Percentiles rank a stretch among this genome's conserved stretches.
Conservation (phyloP, 108 stramenopile species). For the Thalassiosira profunda region DNA sequence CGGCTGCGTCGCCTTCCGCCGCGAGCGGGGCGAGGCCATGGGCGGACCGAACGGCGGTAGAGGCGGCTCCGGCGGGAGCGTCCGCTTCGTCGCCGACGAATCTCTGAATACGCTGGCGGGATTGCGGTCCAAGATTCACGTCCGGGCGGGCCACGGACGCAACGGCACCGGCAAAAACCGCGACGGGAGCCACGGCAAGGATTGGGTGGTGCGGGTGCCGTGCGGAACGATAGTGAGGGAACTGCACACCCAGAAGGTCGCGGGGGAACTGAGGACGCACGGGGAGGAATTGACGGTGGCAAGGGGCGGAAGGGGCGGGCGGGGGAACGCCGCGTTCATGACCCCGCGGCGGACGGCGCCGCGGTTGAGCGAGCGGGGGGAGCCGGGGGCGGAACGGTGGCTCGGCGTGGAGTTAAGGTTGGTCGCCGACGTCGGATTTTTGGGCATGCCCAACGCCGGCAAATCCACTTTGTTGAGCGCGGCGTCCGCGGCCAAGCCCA, state of each 20-base stretch:
- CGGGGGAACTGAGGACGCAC: conserved; percentile 86
- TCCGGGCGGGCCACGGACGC: conserved; percentile 71
- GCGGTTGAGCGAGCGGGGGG: conserved; percentile 90
- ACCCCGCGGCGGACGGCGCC: conserved; percentile 85
- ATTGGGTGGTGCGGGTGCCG: conserved; percentile 83
- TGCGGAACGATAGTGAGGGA: conserved; percentile 96
- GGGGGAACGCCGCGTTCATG: conserved; percentile 97
- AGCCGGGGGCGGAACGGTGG: conserved; percentile 92
- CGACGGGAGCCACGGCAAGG: conserved; percentile 77
- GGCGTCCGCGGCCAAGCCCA: conserved; percentile 90
- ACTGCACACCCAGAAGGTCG: conserved; percentile 80
- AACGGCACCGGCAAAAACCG: conserved; percentile 92
- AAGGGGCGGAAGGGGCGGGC: conserved; percentile 92
- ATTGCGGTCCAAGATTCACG: conserved; percentile 81
- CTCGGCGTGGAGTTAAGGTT: conserved; percentile 90
- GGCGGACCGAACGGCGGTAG: conserved; percentile 94
- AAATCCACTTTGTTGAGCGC: conserved; percentile 94
- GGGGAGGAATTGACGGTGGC: conserved; percentile 91
- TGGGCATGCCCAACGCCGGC: conserved; percentile 99
- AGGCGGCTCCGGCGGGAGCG: conserved; percentile 89
- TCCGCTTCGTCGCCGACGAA: conserved; percentile 83
- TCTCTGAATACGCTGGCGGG: conserved; percentile 90
- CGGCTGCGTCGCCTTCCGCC: conserved; percentile 94
- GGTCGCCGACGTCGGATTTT: conserved; percentile 97
- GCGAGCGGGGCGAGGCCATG: conserved; percentile 92